Evolutionary conservation across 495 filamentous ascomycete genomes (phyloP).

Genomic region (Aspergillus mulundensis): DNA sequence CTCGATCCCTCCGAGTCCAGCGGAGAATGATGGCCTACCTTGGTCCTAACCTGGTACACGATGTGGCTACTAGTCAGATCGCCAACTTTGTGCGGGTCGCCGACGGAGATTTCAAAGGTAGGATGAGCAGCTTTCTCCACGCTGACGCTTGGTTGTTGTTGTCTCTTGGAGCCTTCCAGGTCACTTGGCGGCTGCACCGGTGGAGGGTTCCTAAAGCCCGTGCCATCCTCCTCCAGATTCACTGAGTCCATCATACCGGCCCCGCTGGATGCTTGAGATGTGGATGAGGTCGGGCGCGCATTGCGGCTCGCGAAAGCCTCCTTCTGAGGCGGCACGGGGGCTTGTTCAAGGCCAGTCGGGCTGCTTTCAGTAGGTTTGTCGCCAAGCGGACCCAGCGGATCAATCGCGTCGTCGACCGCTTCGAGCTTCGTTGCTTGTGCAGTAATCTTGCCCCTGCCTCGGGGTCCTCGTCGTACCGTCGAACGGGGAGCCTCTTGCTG

Average conservation of each 20-base stretch:
- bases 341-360: constrained; percentile 52
- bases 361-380: constrained; percentile 48
- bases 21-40: constrained; percentile 49
- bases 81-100: constrained; percentile 96
- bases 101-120: constrained; percentile 85
- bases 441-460: constrained; percentile 68
- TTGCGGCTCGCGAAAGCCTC: constrained; percentile 63
- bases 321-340: constrained; percentile 87
- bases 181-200: constrained; percentile 65
- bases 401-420: constrained; percentile 84
- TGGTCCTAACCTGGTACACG: constrained; percentile 91
- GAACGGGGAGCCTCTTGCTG: constrained; percentile 41
- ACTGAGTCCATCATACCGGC: constrained; percentile 58
- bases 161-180: constrained; percentile 44
- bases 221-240: constrained; percentile 59
- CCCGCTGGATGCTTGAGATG: constrained; percentile 45
- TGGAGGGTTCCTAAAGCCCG: constrained; percentile 62
- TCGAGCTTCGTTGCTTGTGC: constrained; percentile 80
- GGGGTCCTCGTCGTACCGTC: constrained; percentile 46
- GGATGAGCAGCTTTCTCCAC: constrained; percentile 89
- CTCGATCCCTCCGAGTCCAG: not conserved
- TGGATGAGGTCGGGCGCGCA: constrained; percentile 46
- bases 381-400: constrained; percentile 84
- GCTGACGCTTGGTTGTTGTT: constrained; percentile 76
- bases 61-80: constrained; percentile 96